Conservation (phyloP, 331 rosid species). For the Arachis monticola region DNA sequence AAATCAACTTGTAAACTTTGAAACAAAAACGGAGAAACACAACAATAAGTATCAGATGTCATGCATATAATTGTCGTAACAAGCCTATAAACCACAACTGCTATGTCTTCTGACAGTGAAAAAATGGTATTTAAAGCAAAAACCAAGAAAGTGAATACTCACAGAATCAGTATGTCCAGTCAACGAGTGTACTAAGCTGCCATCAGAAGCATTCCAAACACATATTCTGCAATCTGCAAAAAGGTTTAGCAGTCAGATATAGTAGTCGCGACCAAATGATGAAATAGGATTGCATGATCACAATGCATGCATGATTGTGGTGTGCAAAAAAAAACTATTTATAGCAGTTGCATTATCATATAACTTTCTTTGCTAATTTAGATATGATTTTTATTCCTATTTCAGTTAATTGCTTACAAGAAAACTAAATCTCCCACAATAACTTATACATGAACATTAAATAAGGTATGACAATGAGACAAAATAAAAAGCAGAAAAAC, state of each 20-base stretch:
- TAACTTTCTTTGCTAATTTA: background rate
- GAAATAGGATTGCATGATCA: constrained; percentile 31
- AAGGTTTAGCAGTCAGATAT: constrained; percentile 36
- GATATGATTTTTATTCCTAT: background rate
- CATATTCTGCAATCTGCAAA: constrained; percentile 95
- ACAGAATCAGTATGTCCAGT: constrained; percentile 97
- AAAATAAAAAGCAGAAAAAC: constrained; percentile 13
- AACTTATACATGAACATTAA: background rate
- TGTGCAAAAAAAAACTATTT: background rate
- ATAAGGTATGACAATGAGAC: constrained; percentile 16
- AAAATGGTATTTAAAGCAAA: constrained; percentile 7
- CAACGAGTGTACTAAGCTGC: constrained; percentile 95
- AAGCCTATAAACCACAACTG: constrained; percentile 7
- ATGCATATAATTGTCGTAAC: constrained; percentile 19
- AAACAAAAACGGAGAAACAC: constrained; percentile 31
- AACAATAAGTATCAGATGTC: constrained; percentile 30
- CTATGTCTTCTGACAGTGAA: background rate
- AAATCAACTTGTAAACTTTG: background rate
- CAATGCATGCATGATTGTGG: background rate
- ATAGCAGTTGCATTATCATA: background rate
- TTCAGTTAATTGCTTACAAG: background rate
- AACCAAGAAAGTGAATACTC: constrained; percentile 49
- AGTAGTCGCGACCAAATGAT: constrained; percentile 22
- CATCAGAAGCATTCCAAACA: constrained; percentile 99
- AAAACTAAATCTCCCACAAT: constrained; percentile 22